Evolutionary conservation across 257 asterid genomes (phyloP), one percentile per base, ranked within the genome.

Genomic region (Penstemon newberryi): DNA sequence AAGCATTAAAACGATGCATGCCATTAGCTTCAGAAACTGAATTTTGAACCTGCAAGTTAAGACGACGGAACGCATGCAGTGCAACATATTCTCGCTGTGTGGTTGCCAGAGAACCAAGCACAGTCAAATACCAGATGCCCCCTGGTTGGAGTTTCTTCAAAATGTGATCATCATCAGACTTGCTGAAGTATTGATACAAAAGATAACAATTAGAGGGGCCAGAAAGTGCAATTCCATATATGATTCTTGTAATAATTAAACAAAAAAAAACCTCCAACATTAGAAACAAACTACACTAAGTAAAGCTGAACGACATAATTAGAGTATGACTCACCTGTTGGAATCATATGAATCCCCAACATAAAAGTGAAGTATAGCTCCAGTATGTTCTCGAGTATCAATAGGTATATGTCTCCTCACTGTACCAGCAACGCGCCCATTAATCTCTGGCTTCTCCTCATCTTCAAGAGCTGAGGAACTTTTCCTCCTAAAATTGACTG

Each of bases 61-160:
- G 99, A 71, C 96, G 99, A 19, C 96, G 97, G 72, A 93, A 93
- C 58, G 97, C 97, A 78, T 93, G 97, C 72, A 93, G 78, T 47
- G 96, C 99, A 45, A 93, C 78, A 64, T 93, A 93, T 77, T 90
- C 99, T 50, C 99, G 86, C 73, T 90, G 97, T 43, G 96, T 93
- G 81, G 99, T 89, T 40, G 99, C 99, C 63, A 89, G 88, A 73
- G 99, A 83, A 46, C 99, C 97, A 60, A 93, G 92, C 74, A 78
- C 83, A 46, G 96, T 90, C 66, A 93, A 81, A 85, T 84, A 86
- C 99, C 99, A 93, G 68, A 83, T 64, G 61, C 88, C 87, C 79
- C 96, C 89, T 51, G 92, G 95, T 25, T 87, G 96, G 72, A 93
- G 94, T 87, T 89, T 93, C 84, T 84, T 78, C 77, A 90, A 77